These are phyloP conservation scores for Dunaliella primolecta DNA, from an alignment of 139 green algal genomes.

Conservation along the genomic window DNA sequence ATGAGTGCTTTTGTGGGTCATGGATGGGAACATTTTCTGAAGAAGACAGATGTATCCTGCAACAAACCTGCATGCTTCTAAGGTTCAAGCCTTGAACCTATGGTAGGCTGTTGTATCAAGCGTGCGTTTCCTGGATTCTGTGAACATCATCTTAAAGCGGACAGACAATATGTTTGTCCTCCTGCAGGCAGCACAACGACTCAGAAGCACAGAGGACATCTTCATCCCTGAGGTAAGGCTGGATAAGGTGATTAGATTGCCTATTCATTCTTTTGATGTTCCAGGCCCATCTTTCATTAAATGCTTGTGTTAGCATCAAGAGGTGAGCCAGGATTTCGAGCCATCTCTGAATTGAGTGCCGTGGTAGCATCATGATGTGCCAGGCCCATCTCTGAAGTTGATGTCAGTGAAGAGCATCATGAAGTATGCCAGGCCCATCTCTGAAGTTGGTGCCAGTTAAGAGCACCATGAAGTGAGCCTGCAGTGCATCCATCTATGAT, in stretches of 20 bases:
- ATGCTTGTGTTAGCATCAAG: background rate
- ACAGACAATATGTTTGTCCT: too few species aligned
- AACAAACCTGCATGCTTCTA: too few species aligned
- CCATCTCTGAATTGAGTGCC: background rate
- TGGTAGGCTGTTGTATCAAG: too few species aligned
- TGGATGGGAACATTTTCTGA: too few species aligned
- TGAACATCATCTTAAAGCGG: too few species aligned
- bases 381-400: background rate
- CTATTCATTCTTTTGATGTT: too few species aligned
- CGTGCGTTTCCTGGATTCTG: too few species aligned
- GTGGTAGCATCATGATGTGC: background rate
- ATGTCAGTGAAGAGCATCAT: background rate
- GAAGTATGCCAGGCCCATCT: background rate
- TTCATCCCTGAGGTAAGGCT: slow-evolving; percentile 40
- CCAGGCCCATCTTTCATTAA: too few species aligned
- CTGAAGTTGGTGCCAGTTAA: background rate
- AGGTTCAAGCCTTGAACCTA: too few species aligned
- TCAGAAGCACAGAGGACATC: slow-evolving; percentile 30
- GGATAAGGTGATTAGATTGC: background rate
- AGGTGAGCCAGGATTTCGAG: background rate
- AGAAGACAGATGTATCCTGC: too few species aligned
- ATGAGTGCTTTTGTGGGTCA: too few species aligned
- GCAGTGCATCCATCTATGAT: background rate
- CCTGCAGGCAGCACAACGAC: slow-evolving; percentile 24
- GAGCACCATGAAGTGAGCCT: background rate